Base-by-base conservation (phyloP, 768 basidiomycete genomes). In the Cystobasidium ongulense region DNA sequence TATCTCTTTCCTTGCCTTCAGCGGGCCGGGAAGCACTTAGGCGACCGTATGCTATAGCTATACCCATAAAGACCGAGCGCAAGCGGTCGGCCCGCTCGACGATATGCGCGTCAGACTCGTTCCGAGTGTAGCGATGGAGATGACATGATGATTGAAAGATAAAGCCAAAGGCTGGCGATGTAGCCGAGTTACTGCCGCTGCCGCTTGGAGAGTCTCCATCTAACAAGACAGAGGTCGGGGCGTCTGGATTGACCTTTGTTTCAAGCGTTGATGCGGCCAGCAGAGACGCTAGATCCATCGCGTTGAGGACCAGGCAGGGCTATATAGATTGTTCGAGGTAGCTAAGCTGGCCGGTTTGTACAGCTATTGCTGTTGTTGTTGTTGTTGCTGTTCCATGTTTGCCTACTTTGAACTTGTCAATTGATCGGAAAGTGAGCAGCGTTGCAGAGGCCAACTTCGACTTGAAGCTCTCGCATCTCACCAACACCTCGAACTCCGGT, bases 141-240 rank as follows among this genome's bases (percentile, higher is more conserved):
- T 71, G 54, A 35, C 68, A 71, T 7, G 53, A 36, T 11, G 68
- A 71, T 53, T 71, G 68, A 8, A 59, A 43, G 5, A 71, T 71
- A 53, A 71, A 8, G 46, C 23, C 65, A 17, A 67, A 13, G 17
- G 27, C 63, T 3, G 33, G n/a, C n/a, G 33, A n/a, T 21, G 3
- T 50, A 17, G 46, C n/a, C 46, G n/a, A 3, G 15, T 21, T 50
- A 21, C 46, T 50, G 46, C 15, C 15, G 46, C 46, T 50, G 46
- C 15, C 46, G n/a, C n/a, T 21, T n/a, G 15, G 8, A 50, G 15
- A 17, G 18, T 21, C 39, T 39, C 8, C 39, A 39, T 7, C 39
- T 7, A 21, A n/a, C 46, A n/a, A 50, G 21, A 50, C 46, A 3
- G 46, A 4, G 15, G 46, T 50, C 4, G 7, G 15, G 15, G 15